Evolutionary conservation across 1,139 yeast genomes (phyloP).

Genomic region (Blastobotrys ciferrii): DNA sequence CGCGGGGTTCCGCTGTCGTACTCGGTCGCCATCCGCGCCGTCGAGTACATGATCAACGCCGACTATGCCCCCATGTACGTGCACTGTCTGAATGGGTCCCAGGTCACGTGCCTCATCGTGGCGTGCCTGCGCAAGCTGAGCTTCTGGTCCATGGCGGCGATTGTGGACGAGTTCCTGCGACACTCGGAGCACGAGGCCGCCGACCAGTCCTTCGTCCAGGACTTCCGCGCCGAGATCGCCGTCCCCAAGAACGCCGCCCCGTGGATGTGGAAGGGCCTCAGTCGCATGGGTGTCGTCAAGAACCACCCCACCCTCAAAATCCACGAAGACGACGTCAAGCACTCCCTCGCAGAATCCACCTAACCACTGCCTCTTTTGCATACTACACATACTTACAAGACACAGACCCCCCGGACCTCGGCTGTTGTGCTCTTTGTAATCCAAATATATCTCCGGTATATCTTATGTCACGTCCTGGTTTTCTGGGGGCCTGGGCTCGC

Average conservation of each 20-base stretch:
- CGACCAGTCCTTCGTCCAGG: conserved; percentile 80
- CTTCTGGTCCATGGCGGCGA: conserved; percentile 87
- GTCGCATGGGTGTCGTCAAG: conserved; percentile 50
- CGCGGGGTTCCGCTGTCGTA: conserved; percentile 71
- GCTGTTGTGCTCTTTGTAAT: no score
- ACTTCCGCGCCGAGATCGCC: conserved; percentile 63
- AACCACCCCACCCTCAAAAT: conserved; percentile 36
- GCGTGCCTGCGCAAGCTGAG: conserved; percentile 84
- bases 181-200: conserved; percentile 79
- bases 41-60: conserved; percentile 58
- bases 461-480: no score
- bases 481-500: no score
- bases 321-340: conserved; percentile 17
- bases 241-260: conserved; percentile 53
- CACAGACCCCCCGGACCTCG: conserved; percentile 1
- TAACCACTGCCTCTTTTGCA: not conserved
- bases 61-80: conserved; percentile 70
- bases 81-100: conserved; percentile 89
- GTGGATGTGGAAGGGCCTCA: conserved; percentile 79
- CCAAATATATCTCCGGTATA: no score
- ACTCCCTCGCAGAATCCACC: not conserved
- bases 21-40: conserved; percentile 55
- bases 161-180: conserved; percentile 78
- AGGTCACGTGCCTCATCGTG: conserved; percentile 75
- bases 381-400: not conserved